Base-by-base conservation (phyloP, 345 rosid genomes). In the Physaria fendleri region DNA sequence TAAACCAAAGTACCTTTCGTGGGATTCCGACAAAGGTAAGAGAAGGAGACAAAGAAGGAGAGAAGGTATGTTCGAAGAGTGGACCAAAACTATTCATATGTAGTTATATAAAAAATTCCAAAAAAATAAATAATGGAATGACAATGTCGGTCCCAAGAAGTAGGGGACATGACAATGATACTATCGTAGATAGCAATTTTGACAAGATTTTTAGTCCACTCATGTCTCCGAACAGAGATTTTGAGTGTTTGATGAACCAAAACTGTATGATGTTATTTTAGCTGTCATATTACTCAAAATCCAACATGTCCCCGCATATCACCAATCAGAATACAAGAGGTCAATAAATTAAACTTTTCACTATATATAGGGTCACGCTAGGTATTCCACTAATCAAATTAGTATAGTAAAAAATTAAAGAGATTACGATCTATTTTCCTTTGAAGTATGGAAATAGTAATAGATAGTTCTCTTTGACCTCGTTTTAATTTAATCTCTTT, bases 21-120 rank as follows among this genome's bases (percentile, higher is more conserved):
- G 96, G 95, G 63, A 91, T 81, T 58, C 92, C 98, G 1, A 82
- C 57, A 60, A 91, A 91, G 47, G 95, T 83, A 25, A 91, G 95
- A 29, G 88, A 83, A 42, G 96, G 96, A 22, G 97, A 81, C 4
- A 86, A 83, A 1, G 72, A 72, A 2, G 95, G 97, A 62, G 96
- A 93, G 61, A 92, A 91, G 1, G 95, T 91, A 30, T 91, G 96
- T 73, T 91, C 95, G 56, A 75, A 91, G 68, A 91, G 70, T 24
- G 95, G 98, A 0, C 96, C 98, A 63, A 91, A 6, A 13, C 5
- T n/a, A 46, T 46, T 46, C 20, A 25, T 7, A 3, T 1, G 4
- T 46, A 25, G 22, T 6, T 23, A 32, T n/a, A 45, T 1, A 11
- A 15, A 24, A 46, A 40, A 17, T n/a, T 18, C 13, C 32, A 4